These are phyloP conservation scores for Gardenia jasminoides DNA, from an alignment of 257 asterid species.

Conservation along the genomic window DNA sequence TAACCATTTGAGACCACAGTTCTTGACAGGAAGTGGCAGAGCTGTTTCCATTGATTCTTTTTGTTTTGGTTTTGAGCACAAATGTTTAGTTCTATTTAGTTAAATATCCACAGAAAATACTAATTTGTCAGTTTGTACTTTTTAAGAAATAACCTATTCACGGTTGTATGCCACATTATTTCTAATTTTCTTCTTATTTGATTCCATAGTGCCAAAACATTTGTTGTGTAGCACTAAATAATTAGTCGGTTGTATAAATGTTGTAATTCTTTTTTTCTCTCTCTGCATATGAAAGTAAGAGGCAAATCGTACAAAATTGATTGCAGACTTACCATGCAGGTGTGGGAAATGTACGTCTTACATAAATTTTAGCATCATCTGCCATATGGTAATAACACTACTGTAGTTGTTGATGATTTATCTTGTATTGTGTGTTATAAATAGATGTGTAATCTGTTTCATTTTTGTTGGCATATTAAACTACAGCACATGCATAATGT, in stretches of 20 bases:
- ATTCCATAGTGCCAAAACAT: neutral
- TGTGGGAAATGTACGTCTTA: no score
- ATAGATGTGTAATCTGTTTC: neutral
- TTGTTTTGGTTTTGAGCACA: neutral
- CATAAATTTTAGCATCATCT: neutral
- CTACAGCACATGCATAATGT: neutral
- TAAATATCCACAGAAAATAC: neutral
- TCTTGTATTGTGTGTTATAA: neutral
- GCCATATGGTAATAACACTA: neutral
- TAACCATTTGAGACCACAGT: neutral
- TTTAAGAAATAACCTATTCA: neutral
- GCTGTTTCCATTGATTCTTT: neutral
- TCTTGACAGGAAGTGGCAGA: neutral
- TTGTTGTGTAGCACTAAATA: neutral
- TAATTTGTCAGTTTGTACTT: neutral
- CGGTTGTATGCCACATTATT: neutral
- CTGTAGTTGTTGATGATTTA: neutral
- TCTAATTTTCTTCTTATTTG: neutral
- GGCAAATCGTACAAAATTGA: neutral
- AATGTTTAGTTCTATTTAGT: neutral
- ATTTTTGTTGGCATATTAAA: neutral
- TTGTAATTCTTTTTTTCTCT: neutral
- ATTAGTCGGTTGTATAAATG: neutral
- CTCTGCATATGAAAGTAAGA: neutral
- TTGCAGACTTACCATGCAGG: neutral